Base-by-base conservation (phyloP, 169 alveolate species). In the Cryptosporidium canis region DNA sequence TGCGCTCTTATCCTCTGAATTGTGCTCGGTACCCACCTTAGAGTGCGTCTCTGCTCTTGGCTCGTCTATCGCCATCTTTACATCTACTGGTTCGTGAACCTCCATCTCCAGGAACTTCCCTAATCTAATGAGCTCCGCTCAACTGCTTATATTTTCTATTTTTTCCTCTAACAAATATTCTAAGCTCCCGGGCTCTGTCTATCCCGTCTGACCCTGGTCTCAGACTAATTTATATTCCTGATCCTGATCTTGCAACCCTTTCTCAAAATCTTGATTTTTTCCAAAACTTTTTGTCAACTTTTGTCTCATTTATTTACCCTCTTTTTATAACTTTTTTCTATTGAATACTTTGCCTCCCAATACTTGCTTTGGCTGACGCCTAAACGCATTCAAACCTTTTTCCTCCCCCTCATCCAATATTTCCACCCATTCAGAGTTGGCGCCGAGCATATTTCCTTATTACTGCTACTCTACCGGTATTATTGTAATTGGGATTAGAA, bases 281-380 rank as follows among this genome's bases (percentile, higher is more conserved):
- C 24, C 3, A 8, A 16, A 27, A 35, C 27, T 18, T 51, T 68
- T 45, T 29, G 5, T 24, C 24, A 43, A 21, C 47, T 48, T 24
- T 21, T 35, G 66, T 70, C 84, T 35, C 84, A 70, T 70, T 70
- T 70, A 70, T 35, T 70, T 55, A 21, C 48, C 39, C 83, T 67
- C 43, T 39, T 39, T 43, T 41, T 47, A 18, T 67, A 43, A 67
- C 33, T 51, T 51, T 51, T 51, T 51, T 51, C 63, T 67, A 27
- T 24, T 51, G 1, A 27, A 31, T 21, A n/a, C 31, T 70, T 70
- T 70, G 64, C 84, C 84, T 70, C 84, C 84, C 27, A 33, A 55
- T 70, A 70, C 84, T 70, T 27, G 84, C 84, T 70, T 55, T 55
- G 66, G 84, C 41, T 70, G 84, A 70, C 84, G 84, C 84, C 84